phyloP scores from a whole-genome alignment of 306 rosid genomes.

The Gillenia trifoliata region DNA sequence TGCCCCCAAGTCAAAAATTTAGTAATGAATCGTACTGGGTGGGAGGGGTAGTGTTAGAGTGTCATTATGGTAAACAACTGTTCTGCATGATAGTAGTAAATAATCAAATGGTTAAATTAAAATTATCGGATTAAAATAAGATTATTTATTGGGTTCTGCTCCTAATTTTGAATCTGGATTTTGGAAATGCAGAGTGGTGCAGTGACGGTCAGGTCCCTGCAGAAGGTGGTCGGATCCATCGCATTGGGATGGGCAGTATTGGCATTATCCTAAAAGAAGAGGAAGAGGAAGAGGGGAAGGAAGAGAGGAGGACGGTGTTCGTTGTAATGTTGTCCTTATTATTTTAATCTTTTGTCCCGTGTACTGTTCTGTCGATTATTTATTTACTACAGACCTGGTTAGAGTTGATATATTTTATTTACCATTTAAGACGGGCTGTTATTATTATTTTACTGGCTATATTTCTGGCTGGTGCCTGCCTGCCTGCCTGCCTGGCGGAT shows the following conservation, averaged over 20 bases:
- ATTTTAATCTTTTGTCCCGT: slow-evolving; percentile 32
- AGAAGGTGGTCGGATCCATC: slow-evolving; percentile 51
- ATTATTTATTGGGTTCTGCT: not conserved
- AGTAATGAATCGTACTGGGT: not conserved
- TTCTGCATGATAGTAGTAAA: slow-evolving; percentile 1
- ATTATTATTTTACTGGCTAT: not conserved
- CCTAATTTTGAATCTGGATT: not conserved
- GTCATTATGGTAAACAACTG: not conserved
- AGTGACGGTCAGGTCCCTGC: slow-evolving; percentile 33
- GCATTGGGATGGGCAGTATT: slow-evolving; percentile 61
- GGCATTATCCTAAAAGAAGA: slow-evolving; percentile 38
- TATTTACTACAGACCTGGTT: slow-evolving; percentile 5
- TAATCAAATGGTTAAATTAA: not conserved
- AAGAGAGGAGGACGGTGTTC: not conserved
- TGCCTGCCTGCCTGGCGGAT: not conserved
- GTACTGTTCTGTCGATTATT: slow-evolving; percentile 3
- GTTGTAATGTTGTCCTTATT: slow-evolving; percentile 5
- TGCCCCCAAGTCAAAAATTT: not conserved
- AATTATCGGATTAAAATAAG: not conserved
- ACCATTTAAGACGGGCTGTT: slow-evolving; percentile 11
- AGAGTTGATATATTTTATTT: slow-evolving; percentile 13
- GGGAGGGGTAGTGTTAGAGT: not conserved
- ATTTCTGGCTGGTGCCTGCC: no score
- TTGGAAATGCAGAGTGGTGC: slow-evolving; percentile 71
- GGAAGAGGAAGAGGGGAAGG: not conserved